Evolutionary conservation across 2,329 filamentous ascomycete genomes (phyloP), one percentile per base, ranked within the genome.

Genomic region (Waltergamsia citrina): DNA sequence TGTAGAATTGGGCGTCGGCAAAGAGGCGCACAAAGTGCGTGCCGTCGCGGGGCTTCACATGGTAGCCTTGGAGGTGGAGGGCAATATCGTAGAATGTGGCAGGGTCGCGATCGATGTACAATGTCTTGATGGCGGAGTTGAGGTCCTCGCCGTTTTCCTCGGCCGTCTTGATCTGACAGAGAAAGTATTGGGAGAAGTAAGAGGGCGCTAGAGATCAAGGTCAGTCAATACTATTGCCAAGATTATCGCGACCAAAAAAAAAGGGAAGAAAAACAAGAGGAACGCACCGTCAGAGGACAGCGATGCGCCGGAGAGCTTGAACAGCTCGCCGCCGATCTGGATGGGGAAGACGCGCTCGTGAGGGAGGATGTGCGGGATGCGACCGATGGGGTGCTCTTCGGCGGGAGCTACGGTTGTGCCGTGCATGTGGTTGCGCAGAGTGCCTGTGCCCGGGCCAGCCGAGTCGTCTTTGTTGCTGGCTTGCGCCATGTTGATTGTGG

Each of bases 31-130:
- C 88, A 56, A 90, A 95, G 57, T 95, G 85, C 35, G 78, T 74
- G 33, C 83, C 84, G 59, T 94, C 82, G 41, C 75, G 74, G 3
- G 90, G 88, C 36, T 72, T 69, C 39, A 95, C 73, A 60, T 94
- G 82, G 56, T 96, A 96, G 29, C 90, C 85, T 63, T 94, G 88
- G 16, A 96, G 67, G 64, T 96, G 88, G 36, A 88, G 69, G 24
- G 83, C 82, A 43, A 96, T 95, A 51, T 95, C 86, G 48, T 71
- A 73, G 55, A 96, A 96, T 0, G 87, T 95, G 11, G 69, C 68
- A 1, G 90, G 88, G 57, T 96, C 90, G 40, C 90, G 81, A 57
- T 96, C 90, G 50, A 96, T 95, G 60, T 95, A 95, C 6, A 96
- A 68, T 0, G 90, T 94, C 44, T 82, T 78, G 38, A 94, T 65